phyloP scores from a whole-genome alignment of 2,329 filamentous ascomycete species.

The Colletotrichum scovillei region DNA sequence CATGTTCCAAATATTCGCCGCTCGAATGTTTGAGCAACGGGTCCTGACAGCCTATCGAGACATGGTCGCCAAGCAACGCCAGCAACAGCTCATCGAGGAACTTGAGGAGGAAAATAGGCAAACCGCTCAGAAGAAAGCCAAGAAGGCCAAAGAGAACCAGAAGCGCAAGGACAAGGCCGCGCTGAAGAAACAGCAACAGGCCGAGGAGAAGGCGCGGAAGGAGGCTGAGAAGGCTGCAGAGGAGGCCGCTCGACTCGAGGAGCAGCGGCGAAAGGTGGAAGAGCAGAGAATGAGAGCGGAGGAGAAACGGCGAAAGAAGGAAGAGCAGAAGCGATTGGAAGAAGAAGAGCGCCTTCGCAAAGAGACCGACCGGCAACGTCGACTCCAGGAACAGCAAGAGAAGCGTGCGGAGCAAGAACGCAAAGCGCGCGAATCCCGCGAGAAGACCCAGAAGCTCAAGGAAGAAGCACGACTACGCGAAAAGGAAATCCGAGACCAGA shows the following conservation, averaged over 20 bases:
- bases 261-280: conserved; percentile 82
- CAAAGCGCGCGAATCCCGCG: conserved; percentile 71
- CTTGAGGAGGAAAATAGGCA: conserved; percentile 85
- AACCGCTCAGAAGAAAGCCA: conserved; percentile 84
- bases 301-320: conserved; percentile 90
- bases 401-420: conserved; percentile 87
- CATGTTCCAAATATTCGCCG: conserved; percentile 99
- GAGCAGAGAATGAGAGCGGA: conserved; percentile 86
- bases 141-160: conserved; percentile 93
- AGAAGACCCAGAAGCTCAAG: conserved; percentile 84
- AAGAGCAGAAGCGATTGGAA: conserved; percentile 88
- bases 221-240: conserved; percentile 92
- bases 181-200: conserved; percentile 86
- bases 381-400: conserved; percentile 86
- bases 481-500: conserved; percentile 78
- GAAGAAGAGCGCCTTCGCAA: conserved; percentile 89
- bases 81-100: conserved; percentile 90
- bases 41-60: conserved; percentile 98
- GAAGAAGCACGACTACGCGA: conserved; percentile 86
- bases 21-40: conserved; percentile 98
- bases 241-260: conserved; percentile 79
- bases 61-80: conserved; percentile 93
- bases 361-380: conserved; percentile 84
- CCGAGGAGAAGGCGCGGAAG: conserved; percentile 89
- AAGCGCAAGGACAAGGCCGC: conserved; percentile 95